Base-by-base conservation (phyloP, 208 protist species). In the Leishmania major region DNA sequence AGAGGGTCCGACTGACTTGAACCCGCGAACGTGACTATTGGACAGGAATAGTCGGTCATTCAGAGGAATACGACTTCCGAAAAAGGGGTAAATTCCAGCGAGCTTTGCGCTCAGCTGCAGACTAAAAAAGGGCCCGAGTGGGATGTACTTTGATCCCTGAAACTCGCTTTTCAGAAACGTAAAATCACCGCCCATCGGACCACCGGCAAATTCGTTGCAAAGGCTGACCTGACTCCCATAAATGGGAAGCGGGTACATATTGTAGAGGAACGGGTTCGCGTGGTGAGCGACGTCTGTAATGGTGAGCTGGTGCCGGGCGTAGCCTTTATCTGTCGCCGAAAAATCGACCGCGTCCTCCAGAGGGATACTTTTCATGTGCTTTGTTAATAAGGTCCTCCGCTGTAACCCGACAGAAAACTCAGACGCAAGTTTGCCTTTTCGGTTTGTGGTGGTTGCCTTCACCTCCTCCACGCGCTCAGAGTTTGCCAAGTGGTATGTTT, bases 11-110 rank as follows among this genome's bases (percentile, higher is more conserved):
- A 97, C 77, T 25, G 90, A 94, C 72, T 93, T 94, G 81, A 92
- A 96, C 3, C 92, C 92, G 17, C 94, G 88, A 37, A 97, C 88
- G 80, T 97, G 94, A 64, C 86, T 91, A 62, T 84, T 88, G 1
- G 92, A 95, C 17, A 97, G 80, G 77, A 97, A 97, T 5, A 97
- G 88, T n/a, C 94, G 87, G 67, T 97, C 94, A 81, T 95, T 95
- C 17, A 96, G 82, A 31, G 93, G 94, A 70, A 95, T 90, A 37
- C 91, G 86, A 37, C 84, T 59, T 22, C 79, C 74, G 19, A 87
- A 78, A 80, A 94, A 93, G 7, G 94, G 87, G 77, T 89, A 94
- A 86, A 96, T 92, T 43, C 89, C 94, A 37, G 87, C 92, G 0
- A 95, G 57, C 51, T 90, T 93, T 8, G 78, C 74, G 45, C 93